These are phyloP conservation scores for Pichia sp. DNA, from an alignment of 1,139 yeast genomes.

Conservation along the genomic window DNA sequence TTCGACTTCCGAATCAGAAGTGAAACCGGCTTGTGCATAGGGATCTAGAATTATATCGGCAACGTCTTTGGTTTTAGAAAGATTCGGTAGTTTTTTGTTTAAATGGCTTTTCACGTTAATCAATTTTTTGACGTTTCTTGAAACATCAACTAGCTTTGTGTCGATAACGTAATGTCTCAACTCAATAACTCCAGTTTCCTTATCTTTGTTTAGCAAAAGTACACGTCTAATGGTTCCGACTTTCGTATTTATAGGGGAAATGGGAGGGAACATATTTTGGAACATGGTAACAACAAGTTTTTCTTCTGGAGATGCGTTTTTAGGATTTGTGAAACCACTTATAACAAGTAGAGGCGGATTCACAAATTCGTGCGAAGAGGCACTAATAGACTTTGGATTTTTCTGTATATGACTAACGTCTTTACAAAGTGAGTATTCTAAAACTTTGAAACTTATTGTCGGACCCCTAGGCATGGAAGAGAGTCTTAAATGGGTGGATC, in stretches of 20 bases:
- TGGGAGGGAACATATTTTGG: conserved; percentile 94
- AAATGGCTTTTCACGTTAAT: conserved; percentile 58
- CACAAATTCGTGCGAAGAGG: conserved; percentile 57
- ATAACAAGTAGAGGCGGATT: conserved; percentile 87
- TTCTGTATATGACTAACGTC: conserved; percentile 70
- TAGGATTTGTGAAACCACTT: conserved; percentile 72
- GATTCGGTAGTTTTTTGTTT: conserved; percentile 70
- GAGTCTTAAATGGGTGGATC: conserved; percentile 76
- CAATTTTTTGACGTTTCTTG: conserved; percentile 73
- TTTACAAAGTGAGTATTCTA: conserved; percentile 73
- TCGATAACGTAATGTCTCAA: conserved; percentile 88
- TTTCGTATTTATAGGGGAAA: conserved; percentile 74
- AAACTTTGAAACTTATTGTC: conserved; percentile 75
- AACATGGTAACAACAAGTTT: conserved; percentile 83
- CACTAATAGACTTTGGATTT: conserved; percentile 65
- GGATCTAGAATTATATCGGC: conserved; percentile 84
- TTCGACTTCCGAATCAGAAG: conserved; percentile 91
- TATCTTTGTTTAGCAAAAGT: conserved; percentile 71
- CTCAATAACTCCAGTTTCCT: conserved; percentile 67
- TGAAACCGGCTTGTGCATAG: conserved; percentile 67
- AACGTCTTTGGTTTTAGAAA: conserved; percentile 65
- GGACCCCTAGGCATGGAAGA: conserved; percentile 95
- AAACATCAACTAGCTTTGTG: conserved; percentile 81
- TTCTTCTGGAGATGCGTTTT: conserved; percentile 61
- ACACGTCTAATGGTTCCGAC: conserved; percentile 78